These are phyloP conservation scores for Puccinia sorghi DNA, from an alignment of 1,284 basidiomycete species.

Conservation along the genomic window DNA sequence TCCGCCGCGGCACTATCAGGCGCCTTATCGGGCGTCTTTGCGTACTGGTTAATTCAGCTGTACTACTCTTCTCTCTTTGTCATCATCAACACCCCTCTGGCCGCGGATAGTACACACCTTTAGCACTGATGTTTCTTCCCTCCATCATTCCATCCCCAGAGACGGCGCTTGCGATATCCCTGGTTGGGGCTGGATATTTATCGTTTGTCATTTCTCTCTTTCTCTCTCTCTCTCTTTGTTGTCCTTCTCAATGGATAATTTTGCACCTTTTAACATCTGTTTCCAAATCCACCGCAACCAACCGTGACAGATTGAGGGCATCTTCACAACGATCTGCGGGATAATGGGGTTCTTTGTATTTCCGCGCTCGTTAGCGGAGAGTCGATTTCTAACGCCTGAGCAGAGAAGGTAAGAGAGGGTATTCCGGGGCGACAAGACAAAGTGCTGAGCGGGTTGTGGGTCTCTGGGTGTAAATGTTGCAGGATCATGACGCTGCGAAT, in stretches of 20 bases:
- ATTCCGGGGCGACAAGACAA: no score
- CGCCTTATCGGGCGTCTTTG: conserved; percentile 37
- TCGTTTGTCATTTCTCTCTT: conserved; percentile 21
- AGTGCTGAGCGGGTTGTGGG: neutral
- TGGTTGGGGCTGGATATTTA: conserved; percentile 48
- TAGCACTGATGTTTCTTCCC: no score
- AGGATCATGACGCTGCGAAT: conserved; percentile 29
- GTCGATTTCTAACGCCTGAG: conserved; percentile 24
- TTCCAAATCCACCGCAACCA: neutral
- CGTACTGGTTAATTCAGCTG: conserved; percentile 44
- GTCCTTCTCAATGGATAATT: neutral
- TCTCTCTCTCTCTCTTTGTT: neutral
- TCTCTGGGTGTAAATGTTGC: neutral
- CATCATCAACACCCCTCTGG: neutral
- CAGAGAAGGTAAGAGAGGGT: conserved; percentile 35
- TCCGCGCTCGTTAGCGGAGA: neutral
- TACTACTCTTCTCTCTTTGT: neutral
- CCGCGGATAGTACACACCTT: no score
- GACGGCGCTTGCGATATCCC: conserved; percentile 27
- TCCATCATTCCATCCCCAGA: neutral
- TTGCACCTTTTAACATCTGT: neutral
- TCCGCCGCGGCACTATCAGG: conserved; percentile 41
- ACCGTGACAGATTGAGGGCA: conserved; percentile 31
- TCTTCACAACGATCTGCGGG: conserved; percentile 41
- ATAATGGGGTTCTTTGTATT: conserved; percentile 27